Percentiles rank a stretch among this genome's conserved stretches.
These are phyloP conservation scores for Colletotrichum liriopes DNA, from an alignment of 2,329 filamentous ascomycete genomes.

Conservation along the genomic window DNA sequence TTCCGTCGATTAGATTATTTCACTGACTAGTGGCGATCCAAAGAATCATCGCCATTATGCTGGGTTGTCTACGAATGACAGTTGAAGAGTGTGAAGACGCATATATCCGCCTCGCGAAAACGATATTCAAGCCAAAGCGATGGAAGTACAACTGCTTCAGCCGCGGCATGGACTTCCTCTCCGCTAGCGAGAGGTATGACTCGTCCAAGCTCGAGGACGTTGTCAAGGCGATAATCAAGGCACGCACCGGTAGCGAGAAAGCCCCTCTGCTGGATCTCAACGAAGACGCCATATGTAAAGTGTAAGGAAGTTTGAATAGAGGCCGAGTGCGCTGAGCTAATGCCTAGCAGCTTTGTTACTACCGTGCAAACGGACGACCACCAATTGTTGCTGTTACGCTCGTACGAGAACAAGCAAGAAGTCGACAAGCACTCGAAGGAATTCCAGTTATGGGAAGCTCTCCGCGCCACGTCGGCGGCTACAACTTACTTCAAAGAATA, in stretches of 20 bases:
- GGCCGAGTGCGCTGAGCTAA: not conserved
- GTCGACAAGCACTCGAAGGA: constrained; percentile 10
- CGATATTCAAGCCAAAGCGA: constrained; percentile 45
- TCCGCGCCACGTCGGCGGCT: constrained; percentile 53
- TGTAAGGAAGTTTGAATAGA: not conserved
- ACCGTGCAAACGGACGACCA: constrained; percentile 42
- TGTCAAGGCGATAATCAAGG: constrained; percentile 43
- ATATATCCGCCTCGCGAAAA: constrained; percentile 44
- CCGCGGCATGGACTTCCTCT: constrained; percentile 19
- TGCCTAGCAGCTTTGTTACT: constrained; percentile 41
- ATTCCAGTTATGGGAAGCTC: constrained; percentile 51
- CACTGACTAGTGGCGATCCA: not conserved
- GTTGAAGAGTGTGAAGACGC: constrained; percentile 45
- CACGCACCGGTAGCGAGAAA: constrained; percentile 25
- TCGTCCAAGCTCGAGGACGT: constrained; percentile 42
- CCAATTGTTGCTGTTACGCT: constrained; percentile 25
- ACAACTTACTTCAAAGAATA: constrained; percentile 53
- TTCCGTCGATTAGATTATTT: not conserved
- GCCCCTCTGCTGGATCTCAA: constrained; percentile 13
- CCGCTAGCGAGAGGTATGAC: constrained; percentile 36
- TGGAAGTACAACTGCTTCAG: constrained; percentile 41
- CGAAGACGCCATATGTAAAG: constrained; percentile 10
- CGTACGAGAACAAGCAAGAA: constrained; percentile 32
- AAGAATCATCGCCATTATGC: constrained; percentile 47
- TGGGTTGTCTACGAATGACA: constrained; percentile 45